Conservation (phyloP, 495 filamentous ascomycete species). For the Evansstolkia leycettana region DNA sequence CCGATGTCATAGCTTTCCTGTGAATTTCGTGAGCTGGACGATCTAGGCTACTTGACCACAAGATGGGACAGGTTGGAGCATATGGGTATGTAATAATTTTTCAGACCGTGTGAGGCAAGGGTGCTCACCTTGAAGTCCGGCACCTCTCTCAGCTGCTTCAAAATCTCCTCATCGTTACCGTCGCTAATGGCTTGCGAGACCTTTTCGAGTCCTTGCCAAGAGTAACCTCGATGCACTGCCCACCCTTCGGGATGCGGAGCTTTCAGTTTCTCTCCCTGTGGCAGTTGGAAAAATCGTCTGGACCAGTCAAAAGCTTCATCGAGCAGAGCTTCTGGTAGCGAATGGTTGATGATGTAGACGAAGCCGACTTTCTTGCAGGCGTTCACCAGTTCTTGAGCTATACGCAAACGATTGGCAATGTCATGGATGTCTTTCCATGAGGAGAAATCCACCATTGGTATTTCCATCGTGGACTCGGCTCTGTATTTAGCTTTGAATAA, state of each 20-base stretch:
- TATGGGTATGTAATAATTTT: too few relatives aligned
- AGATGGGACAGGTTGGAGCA: too few relatives aligned
- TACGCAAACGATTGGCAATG: conserved; percentile 19
- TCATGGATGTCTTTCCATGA: conserved; percentile 20
- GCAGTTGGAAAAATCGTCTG: conserved; percentile 32
- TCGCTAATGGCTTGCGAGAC: conserved; percentile 45
- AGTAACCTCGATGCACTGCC: conserved; percentile 51
- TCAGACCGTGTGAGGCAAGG: too few relatives aligned
- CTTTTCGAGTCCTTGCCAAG: conserved; percentile 52
- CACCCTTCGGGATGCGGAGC: conserved; percentile 50
- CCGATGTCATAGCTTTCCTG: conserved; percentile 60
- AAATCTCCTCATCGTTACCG: conserved; percentile 24
- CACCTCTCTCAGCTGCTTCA: conserved; percentile 19
- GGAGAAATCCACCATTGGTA: conserved; percentile 45
- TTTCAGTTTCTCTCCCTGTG: conserved; percentile 32
- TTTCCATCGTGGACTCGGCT: conserved; percentile 10
- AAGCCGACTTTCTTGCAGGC: conserved; percentile 48
- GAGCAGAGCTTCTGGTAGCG: conserved; percentile 29
- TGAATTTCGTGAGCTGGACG: conserved; percentile 1
- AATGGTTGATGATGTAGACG: conserved; percentile 45
- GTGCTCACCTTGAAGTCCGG: conserved; percentile 25
- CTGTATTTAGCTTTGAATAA: too few relatives aligned
- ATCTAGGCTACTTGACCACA: not conserved
- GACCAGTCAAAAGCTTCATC: conserved; percentile 44
- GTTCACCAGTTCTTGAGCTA: conserved; percentile 35